Conservation (phyloP, 352 stramenopile species). For the Phytophthora crassamura region DNA sequence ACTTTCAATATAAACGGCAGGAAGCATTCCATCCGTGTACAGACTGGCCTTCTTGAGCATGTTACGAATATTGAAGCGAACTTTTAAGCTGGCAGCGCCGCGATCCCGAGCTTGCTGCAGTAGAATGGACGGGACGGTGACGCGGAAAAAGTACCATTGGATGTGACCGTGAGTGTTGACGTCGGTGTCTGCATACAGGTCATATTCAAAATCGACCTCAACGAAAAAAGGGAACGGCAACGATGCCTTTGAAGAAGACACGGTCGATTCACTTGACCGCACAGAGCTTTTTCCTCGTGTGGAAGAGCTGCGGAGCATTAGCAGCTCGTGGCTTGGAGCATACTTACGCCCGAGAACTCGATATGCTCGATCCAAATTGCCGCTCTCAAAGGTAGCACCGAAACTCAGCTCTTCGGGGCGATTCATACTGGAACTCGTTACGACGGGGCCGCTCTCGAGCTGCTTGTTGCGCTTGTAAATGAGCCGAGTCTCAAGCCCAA, state of each 20-base stretch:
- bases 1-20: slow-evolving; percentile 63
- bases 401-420: slow-evolving; percentile 57
- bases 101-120: slow-evolving; percentile 22
- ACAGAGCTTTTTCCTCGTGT: neutral
- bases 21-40: slow-evolving; percentile 91
- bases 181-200: slow-evolving; percentile 79
- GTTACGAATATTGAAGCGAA: slow-evolving; percentile 90
- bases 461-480: slow-evolving; percentile 77
- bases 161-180: slow-evolving; percentile 79
- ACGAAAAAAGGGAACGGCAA: slow-evolving; percentile 64
- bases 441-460: slow-evolving; percentile 21
- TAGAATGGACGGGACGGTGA: slow-evolving; percentile 31
- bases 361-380: slow-evolving; percentile 78
- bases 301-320: slow-evolving; percentile 16
- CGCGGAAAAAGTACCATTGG: slow-evolving; percentile 92
- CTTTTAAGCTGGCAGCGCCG: slow-evolving; percentile 32
- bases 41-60: slow-evolving; percentile 87
- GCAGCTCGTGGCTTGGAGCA: slow-evolving; percentile 48
- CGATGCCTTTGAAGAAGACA: slow-evolving; percentile 6
- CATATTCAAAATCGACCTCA: slow-evolving; percentile 70
- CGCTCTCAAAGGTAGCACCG: slow-evolving; percentile 75
- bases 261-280: slow-evolving; percentile 1
- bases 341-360: slow-evolving; percentile 67
- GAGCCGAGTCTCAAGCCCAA: slow-evolving; percentile 62
- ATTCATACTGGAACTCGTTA: neutral